Percentiles rank a stretch among this genome's conserved stretches.
These are phyloP conservation scores for Thermothielavioides terrestris DNA, from an alignment of 495 filamentous ascomycete species.

Conservation along the genomic window DNA sequence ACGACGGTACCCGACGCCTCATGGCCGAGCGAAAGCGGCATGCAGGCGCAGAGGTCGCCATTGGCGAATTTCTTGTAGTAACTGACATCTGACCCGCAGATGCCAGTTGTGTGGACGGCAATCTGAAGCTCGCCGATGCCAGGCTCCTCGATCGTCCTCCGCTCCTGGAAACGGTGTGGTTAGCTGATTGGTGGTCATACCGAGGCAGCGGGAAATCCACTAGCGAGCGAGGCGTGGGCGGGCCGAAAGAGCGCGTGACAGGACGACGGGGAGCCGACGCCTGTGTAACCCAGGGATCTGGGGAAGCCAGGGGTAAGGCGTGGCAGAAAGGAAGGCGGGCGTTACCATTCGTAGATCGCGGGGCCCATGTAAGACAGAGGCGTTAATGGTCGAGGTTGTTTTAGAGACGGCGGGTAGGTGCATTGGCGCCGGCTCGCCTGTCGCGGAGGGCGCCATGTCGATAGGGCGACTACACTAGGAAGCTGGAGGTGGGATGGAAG, in stretches of 20 bases:
- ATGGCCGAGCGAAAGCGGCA: slow-evolving; percentile 68
- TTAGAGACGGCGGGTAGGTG: slow-evolving; percentile 36
- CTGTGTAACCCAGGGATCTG: slow-evolving; percentile 23
- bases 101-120: slow-evolving; percentile 62
- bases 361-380: slow-evolving; percentile 45
- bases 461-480: slow-evolving; percentile 24
- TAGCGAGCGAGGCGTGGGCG: slow-evolving; percentile 10
- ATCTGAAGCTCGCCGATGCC: slow-evolving; percentile 58
- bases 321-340: slow-evolving; percentile 4
- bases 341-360: slow-evolving; percentile 44
- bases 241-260: slow-evolving; percentile 19
- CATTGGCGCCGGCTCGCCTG: slow-evolving; percentile 34
- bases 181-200: slow-evolving; percentile 6
- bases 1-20: slow-evolving; percentile 67
- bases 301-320: slow-evolving; percentile 4
- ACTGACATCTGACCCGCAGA: slow-evolving; percentile 78
- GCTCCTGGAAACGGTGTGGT: slow-evolving; percentile 34
- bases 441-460: slow-evolving; percentile 41
- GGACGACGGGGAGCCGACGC: slow-evolving; percentile 5
- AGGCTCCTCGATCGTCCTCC: slow-evolving; percentile 39
- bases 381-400: slow-evolving; percentile 36
- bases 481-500: slow-evolving; percentile 24
- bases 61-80: slow-evolving; percentile 83
- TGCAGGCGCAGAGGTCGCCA: slow-evolving; percentile 66
- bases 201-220: slow-evolving; percentile 11